Evolutionary conservation across 768 basidiomycete genomes (phyloP).

Genomic region (Piloderma croceum): DNA sequence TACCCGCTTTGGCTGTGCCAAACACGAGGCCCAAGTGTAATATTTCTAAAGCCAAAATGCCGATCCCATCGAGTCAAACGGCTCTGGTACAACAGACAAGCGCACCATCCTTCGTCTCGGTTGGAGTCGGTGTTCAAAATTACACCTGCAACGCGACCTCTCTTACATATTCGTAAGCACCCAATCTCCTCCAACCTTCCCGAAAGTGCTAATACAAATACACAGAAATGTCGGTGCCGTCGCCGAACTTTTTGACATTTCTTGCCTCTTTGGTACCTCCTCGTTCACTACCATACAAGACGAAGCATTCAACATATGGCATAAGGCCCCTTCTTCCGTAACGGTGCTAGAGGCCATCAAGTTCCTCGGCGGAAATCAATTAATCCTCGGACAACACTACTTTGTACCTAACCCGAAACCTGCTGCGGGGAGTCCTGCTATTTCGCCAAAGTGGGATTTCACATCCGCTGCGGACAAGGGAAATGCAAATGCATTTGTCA

Average conservation of each 20-base stretch:
- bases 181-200: neutral
- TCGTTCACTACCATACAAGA: constrained; percentile 17
- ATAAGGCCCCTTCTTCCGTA: constrained; percentile 7
- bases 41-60: constrained; percentile 23
- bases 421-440: constrained; percentile 21
- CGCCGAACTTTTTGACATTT: constrained; percentile 51
- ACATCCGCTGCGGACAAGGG: constrained; percentile 21
- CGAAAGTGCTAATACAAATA: neutral
- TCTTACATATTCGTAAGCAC: constrained; percentile 39
- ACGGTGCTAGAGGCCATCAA: constrained; percentile 6
- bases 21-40: constrained; percentile 22
- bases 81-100: constrained; percentile 30
- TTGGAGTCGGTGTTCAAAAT: constrained; percentile 50
- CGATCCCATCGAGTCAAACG: constrained; percentile 22
- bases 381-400: constrained; percentile 33
- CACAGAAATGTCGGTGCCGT: constrained; percentile 42
- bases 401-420: constrained; percentile 31
- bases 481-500: constrained; percentile 21
- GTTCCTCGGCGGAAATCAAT: constrained; percentile 4
- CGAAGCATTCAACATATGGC: constrained; percentile 26
- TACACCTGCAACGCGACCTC: constrained; percentile 45
- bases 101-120: constrained; percentile 34
- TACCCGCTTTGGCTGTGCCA: no score
- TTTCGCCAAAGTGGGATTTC: constrained; percentile 39
- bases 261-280: constrained; percentile 36